Evolutionary conservation across 768 basidiomycete species (phyloP).

Genomic region (Pilatotrama ljubarskyi): DNA sequence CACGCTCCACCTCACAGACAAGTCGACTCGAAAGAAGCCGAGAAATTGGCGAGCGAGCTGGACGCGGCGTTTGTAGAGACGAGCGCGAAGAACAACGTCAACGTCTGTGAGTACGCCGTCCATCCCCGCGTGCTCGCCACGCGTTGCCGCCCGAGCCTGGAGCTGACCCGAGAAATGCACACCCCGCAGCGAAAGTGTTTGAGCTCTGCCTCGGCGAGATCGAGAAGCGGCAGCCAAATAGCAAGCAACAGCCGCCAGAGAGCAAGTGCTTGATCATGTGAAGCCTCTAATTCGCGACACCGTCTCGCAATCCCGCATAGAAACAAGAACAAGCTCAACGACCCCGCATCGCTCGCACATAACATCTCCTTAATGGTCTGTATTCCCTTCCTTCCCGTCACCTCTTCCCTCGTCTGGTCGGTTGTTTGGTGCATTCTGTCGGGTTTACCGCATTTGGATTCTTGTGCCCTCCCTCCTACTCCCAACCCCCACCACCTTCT

Average conservation of each 20-base stretch:
- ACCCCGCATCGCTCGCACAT: slow-evolving; percentile 15
- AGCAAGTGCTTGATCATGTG: slow-evolving; percentile 59
- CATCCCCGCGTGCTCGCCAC: not conserved
- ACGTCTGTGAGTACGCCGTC: slow-evolving; percentile 69
- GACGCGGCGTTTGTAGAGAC: slow-evolving; percentile 86
- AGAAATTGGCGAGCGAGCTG: slow-evolving; percentile 69
- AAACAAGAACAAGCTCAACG: not conserved
- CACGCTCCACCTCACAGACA: slow-evolving; percentile 49
- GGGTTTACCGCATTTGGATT: slow-evolving; percentile 2
- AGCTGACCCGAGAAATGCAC: slow-evolving; percentile 3
- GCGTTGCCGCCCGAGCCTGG: not conserved
- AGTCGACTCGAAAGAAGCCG: slow-evolving; percentile 71
- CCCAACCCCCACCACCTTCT: not conserved
- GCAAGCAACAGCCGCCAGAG: slow-evolving; percentile 42
- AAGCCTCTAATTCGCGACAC: slow-evolving; percentile 22
- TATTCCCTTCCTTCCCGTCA: no score
- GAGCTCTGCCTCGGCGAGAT: slow-evolving; percentile 83
- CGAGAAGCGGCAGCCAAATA: slow-evolving; percentile 67
- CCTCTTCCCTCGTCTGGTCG: not conserved
- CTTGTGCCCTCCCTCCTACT: slow-evolving; percentile 1
- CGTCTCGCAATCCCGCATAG: slow-evolving; percentile 18
- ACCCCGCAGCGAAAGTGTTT: slow-evolving; percentile 75
- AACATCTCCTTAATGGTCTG: slow-evolving; percentile 21
- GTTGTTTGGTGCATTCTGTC: slow-evolving; percentile 7
- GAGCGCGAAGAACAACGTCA: slow-evolving; percentile 82